Evolutionary conservation across 106 monocot species (phyloP).

Genomic region (Phalaenopsis equestris): DNA sequence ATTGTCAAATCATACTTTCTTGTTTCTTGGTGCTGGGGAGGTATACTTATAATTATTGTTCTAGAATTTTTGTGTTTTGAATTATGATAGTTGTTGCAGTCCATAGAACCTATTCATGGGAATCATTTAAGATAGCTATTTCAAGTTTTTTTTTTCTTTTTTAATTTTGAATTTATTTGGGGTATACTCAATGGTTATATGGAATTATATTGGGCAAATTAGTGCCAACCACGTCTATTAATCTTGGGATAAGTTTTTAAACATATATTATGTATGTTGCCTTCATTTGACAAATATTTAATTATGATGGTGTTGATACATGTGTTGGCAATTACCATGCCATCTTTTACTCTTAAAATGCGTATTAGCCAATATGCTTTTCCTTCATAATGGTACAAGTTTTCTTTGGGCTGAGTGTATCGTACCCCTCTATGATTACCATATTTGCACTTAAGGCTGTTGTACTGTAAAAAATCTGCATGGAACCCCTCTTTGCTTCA

Average conservation of each 20-base stretch:
- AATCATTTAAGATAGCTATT: too few species aligned
- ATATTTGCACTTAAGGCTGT: too few species aligned
- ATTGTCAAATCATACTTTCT: conserved; percentile 80
- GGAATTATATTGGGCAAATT: too few species aligned
- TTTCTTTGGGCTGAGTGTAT: too few species aligned
- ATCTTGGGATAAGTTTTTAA: too few species aligned
- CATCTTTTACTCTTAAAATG: neutral
- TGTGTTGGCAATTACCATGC: neutral
- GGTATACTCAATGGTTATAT: too few species aligned
- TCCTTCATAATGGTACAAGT: too few species aligned
- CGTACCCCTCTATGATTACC: too few species aligned
- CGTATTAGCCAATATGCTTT: neutral
- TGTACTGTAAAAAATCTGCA: too few species aligned
- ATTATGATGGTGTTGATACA: neutral
- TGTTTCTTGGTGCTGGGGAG: conserved; percentile 99
- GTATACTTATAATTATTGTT: conserved; percentile 21
- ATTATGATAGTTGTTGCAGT: neutral
- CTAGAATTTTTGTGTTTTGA: neutral
- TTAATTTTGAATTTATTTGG: too few species aligned
- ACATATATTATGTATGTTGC: too few species aligned
- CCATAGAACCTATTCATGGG: neutral
- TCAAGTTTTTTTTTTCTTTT: too few species aligned
- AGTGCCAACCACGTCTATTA: neutral
- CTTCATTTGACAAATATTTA: neutral
- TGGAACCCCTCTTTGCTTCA: neutral